Base-by-base conservation (phyloP, 2,329 filamentous ascomycete species). In the Podosphaera fusca region DNA sequence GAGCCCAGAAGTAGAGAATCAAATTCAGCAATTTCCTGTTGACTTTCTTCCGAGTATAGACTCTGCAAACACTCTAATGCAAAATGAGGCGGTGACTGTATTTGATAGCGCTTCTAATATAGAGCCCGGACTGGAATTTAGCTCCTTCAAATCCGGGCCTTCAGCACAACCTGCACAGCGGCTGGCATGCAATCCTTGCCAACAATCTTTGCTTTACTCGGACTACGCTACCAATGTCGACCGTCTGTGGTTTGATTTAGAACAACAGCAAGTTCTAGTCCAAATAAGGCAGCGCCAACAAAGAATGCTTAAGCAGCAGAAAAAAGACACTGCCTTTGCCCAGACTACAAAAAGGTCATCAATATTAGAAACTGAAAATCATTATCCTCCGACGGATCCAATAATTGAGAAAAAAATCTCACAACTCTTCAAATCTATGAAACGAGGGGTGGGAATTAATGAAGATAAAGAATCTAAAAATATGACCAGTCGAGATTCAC, bases 321-420 rank as follows among this genome's bases (percentile, higher is more conserved):
- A 64, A 69, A 72, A 59, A 73, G 74, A 64, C 74, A 74, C 35
- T 38, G 35, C 5, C 10, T 6, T 38, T 64, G 54, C 58, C 45
- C 73, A 74, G 12, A 62, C 56, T 56, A 58, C 61, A 69, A 70
- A 59, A 59, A 66, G 56, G 46, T 58, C 60, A 38, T 6, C 10
- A 10, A 38, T 1, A 6, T 30, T 21, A 10, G 29, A 49, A 49
- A 12, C 12, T n/a, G 2, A 9, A 33, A 47, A 14, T 47, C 14
- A 47, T 50, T 64, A 67, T 47, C 69, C 68, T 55, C 66, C 67
- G 21, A 72, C 77, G 9, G 84, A 88, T 64, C 82, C 84, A 10
- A 76, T 84, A 38, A 82, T 87, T 6, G 89, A 96, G 70, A 87
- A 95, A 71, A 94, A 89, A 69, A 95, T 96, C 63, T 87, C 87